phyloP scores from a whole-genome alignment of 306 rosid species.

The Vigna radiata region DNA sequence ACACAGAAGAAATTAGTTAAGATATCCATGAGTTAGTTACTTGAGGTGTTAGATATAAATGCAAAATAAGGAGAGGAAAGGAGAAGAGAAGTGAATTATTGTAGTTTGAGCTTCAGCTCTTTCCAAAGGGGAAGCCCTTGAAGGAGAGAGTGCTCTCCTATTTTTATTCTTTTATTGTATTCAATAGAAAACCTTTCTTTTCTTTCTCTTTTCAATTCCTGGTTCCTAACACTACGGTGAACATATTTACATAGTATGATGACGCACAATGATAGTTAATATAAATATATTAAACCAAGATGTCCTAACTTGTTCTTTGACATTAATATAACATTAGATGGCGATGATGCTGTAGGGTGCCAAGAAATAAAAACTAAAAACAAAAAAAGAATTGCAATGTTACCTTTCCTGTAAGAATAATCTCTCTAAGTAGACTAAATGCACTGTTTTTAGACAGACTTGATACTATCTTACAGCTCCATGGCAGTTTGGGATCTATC shows the following conservation, averaged over 20 bases:
- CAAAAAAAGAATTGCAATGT: conserved; percentile 15
- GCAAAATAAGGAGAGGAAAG: no score
- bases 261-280: conserved; percentile 1
- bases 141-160: no score
- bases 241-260: neutral
- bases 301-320: neutral
- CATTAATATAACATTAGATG: neutral
- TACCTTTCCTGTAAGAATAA: conserved; percentile 80
- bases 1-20: no score
- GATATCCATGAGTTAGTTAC: no score
- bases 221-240: neutral
- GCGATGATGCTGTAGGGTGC: conserved; percentile 7
- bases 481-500: conserved; percentile 77
- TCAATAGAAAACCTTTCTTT: no score
- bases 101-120: no score
- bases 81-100: no score
- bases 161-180: no score
- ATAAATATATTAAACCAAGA: conserved; percentile 8
- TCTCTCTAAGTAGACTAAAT: conserved; percentile 71
- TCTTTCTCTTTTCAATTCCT: no score
- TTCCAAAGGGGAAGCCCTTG: no score
- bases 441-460: conserved; percentile 76
- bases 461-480: conserved; percentile 82
- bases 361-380: neutral
- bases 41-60: no score